A percentile compares a stretch with the other conserved stretches of the same genome.
Conservation (phyloP, 441 rosid genomes). For the Mallotus repandus region DNA sequence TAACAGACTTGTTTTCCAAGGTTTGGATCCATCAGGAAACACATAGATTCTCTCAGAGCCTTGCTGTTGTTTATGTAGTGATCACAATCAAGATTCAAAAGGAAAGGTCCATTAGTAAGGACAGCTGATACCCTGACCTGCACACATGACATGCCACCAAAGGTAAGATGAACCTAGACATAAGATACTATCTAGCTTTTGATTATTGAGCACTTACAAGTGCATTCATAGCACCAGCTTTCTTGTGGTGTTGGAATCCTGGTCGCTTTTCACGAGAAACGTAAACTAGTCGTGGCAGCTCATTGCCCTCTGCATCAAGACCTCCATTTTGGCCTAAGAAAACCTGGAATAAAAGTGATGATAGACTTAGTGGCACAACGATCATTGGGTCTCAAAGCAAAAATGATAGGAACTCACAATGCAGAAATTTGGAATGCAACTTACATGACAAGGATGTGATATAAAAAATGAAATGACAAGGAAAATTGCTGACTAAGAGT, state of each 20-base stretch:
- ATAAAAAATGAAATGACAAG: background rate
- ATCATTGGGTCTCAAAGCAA: background rate
- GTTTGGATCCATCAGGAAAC: constrained; percentile 97
- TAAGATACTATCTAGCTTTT: constrained; percentile 11
- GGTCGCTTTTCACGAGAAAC: constrained; percentile 99
- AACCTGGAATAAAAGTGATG: constrained; percentile 51
- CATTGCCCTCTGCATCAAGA: constrained; percentile 94
- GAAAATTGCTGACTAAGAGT: background rate
- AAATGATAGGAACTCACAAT: background rate
- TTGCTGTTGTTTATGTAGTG: constrained; percentile 97
- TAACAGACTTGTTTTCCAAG: constrained; percentile 95
- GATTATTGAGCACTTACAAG: constrained; percentile 59
- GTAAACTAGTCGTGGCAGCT: constrained; percentile 91
- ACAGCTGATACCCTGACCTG: constrained; percentile 99
- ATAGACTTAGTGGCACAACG: constrained; percentile 9
- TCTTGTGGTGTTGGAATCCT: constrained; percentile 97
- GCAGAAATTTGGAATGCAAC: constrained; percentile 1
- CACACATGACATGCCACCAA: constrained; percentile 15
- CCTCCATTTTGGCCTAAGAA: constrained; percentile 98
- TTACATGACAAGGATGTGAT: background rate
- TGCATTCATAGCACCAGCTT: constrained; percentile 99
- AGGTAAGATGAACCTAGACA: constrained; percentile 20
- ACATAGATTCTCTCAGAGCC: constrained; percentile 97
- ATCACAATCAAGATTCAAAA: constrained; percentile 99
- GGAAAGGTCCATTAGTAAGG: constrained; percentile 96